These are phyloP conservation scores for Omphalea diandra DNA, from an alignment of 441 rosid genomes.

Conservation along the genomic window DNA sequence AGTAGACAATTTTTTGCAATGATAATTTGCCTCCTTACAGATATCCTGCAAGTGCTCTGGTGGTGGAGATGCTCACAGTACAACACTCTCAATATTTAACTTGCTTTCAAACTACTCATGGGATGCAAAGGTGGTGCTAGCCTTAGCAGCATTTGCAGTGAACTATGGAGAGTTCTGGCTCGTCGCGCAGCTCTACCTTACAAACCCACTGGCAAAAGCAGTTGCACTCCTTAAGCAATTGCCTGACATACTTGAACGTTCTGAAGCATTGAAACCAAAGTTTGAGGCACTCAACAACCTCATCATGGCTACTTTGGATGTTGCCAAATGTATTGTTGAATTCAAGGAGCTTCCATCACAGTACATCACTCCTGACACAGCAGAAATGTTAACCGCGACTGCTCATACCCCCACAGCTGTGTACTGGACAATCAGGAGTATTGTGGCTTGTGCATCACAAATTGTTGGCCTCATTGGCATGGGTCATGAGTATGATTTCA, in stretches of 20 bases:
- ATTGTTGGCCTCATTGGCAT: slow-evolving; percentile 55
- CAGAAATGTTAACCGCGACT: slow-evolving; percentile 44
- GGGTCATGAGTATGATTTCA: slow-evolving; percentile 56
- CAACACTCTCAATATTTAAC: slow-evolving; percentile 51
- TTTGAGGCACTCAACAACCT: slow-evolving; percentile 56
- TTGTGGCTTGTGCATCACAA: slow-evolving; percentile 68
- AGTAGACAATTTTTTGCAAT: not conserved
- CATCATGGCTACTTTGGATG: slow-evolving; percentile 52
- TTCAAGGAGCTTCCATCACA: slow-evolving; percentile 60
- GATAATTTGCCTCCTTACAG: too few species aligned
- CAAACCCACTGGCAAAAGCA: slow-evolving; percentile 69
- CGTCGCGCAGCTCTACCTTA: slow-evolving; percentile 52
- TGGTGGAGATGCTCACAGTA: slow-evolving; percentile 54
- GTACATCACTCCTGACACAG: slow-evolving; percentile 46
- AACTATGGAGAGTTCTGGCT: slow-evolving; percentile 83
- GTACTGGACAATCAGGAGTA: slow-evolving; percentile 77
- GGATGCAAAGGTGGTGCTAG: slow-evolving; percentile 72
- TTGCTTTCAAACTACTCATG: slow-evolving; percentile 58
- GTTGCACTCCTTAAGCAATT: slow-evolving; percentile 73
- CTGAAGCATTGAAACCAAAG: slow-evolving; percentile 44
- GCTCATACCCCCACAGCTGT: slow-evolving; percentile 64
- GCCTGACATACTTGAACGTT: slow-evolving; percentile 47
- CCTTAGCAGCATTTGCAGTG: slow-evolving; percentile 72
- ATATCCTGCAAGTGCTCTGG: slow-evolving; percentile 59
- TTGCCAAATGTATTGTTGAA: slow-evolving; percentile 54